Conservation (phyloP, 257 asterid genomes). For the Gentiana dahurica region DNA sequence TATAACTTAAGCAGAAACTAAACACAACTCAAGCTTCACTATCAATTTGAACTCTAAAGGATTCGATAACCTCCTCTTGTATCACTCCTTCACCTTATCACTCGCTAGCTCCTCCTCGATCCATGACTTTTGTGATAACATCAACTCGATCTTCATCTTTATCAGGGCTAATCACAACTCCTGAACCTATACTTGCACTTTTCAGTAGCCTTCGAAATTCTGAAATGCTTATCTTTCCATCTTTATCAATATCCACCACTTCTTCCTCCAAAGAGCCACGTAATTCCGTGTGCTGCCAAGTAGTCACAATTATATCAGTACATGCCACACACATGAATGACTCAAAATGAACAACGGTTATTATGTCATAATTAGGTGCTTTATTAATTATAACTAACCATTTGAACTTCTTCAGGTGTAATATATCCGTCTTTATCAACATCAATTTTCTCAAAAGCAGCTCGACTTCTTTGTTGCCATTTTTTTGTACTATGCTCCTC, state of each 20-base stretch:
- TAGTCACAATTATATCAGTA: background rate
- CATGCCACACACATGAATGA: no score
- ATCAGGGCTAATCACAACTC: conserved; percentile 30
- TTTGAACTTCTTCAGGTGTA: conserved; percentile 82
- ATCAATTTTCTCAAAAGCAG: conserved; percentile 90
- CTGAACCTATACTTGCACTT: conserved; percentile 79
- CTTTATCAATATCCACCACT: conserved; percentile 95
- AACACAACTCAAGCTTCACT: no score
- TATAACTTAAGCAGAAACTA: no score
- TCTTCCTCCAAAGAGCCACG: conserved; percentile 75
- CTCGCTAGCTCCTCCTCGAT: no score
- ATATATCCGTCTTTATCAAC: conserved; percentile 88
- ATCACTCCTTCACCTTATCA: no score
- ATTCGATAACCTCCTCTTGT: no score
- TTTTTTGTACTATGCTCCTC: conserved; percentile 77
- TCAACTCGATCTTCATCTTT: no score
- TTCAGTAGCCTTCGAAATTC: conserved; percentile 91
- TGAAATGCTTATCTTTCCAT: conserved; percentile 80
- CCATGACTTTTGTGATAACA: no score
- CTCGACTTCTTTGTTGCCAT: conserved; percentile 75
- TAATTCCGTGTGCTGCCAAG: conserved; percentile 65
- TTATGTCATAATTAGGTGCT: no score
- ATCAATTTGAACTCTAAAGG: no score
- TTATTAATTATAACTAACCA: conserved; percentile 35
- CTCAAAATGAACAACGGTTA: no score